phyloP scores from a whole-genome alignment of 2,329 filamentous ascomycete genomes.

The Fragosphaeria purpurea region DNA sequence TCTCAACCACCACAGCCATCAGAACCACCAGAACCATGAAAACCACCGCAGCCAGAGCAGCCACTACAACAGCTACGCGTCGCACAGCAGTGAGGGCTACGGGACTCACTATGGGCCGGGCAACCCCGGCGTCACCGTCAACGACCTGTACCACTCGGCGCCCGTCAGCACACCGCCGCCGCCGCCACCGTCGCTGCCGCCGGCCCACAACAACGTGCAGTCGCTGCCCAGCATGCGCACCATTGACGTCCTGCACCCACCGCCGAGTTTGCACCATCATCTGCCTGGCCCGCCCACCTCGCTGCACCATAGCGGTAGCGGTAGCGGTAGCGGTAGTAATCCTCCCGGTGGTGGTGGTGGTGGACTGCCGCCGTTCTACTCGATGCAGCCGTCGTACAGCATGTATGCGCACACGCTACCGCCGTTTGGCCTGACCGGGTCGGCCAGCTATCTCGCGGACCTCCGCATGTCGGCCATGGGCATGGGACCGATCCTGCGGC shows the following conservation, averaged over 20 bases:
- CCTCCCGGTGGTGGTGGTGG: too few species aligned
- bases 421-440: constrained; percentile 31
- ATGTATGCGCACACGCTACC: constrained; percentile 33
- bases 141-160: constrained; percentile 14
- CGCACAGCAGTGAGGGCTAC: not conserved
- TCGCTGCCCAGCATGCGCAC: constrained; percentile 19
- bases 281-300: constrained; percentile 24
- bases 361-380: constrained; percentile 34
- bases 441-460: not conserved
- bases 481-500: constrained; percentile 21
- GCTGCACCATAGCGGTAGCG: constrained; percentile 9
- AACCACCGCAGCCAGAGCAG: too few species aligned
- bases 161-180: constrained; percentile 7
- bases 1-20: not conserved
- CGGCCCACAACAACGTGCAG: constrained; percentile 2
- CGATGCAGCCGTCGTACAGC: constrained; percentile 31
- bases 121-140: constrained; percentile 3
- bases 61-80: constrained; percentile 1
- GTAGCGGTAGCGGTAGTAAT: too few species aligned
- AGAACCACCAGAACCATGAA: not conserved
- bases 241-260: constrained; percentile 14
- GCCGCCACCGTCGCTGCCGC: too few species aligned
- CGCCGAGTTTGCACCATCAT: not conserved
- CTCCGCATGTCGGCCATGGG: constrained; percentile 7
- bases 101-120: constrained; percentile 1